Evolutionary conservation across 768 basidiomycete genomes (phyloP).

Genomic region (Pleurotus citrinopileatus): DNA sequence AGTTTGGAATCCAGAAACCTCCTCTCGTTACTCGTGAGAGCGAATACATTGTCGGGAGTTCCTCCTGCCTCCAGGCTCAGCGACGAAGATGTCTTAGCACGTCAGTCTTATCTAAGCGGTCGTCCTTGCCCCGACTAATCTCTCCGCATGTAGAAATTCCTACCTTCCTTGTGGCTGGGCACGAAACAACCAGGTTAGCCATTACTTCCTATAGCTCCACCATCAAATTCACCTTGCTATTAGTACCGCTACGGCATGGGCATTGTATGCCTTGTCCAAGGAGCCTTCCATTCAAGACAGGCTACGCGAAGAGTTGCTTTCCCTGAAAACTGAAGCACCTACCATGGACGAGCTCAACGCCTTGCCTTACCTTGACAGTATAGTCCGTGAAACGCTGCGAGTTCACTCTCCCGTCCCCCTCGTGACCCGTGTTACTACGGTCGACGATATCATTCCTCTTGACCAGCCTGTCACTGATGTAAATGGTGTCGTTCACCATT

Average conservation of each 20-base stretch:
- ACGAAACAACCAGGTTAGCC: constrained; percentile 41
- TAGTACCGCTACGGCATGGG: constrained; percentile 38
- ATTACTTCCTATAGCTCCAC: neutral
- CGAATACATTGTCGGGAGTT: constrained; percentile 52
- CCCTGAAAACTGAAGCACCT: constrained; percentile 37
- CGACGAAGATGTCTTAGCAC: constrained; percentile 44
- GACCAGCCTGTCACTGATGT: constrained; percentile 32
- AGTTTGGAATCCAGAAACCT: neutral
- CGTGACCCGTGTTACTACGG: constrained; percentile 29
- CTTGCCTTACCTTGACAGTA: constrained; percentile 50
- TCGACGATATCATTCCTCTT: constrained; percentile 39
- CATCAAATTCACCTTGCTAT: neutral
- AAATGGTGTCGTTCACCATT: constrained; percentile 26
- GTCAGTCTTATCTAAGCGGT: constrained; percentile 21
- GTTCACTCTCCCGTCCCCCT: constrained; percentile 36
- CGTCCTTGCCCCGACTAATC: neutral
- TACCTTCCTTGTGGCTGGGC: constrained; percentile 47
- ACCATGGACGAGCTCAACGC: constrained; percentile 52
- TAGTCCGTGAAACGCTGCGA: constrained; percentile 46
- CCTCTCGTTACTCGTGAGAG: constrained; percentile 37
- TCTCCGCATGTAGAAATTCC: constrained; percentile 35
- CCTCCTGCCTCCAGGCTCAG: constrained; percentile 39
- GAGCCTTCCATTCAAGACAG: constrained; percentile 38
- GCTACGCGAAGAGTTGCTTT: constrained; percentile 43
- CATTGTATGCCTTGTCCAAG: constrained; percentile 39